Base-by-base conservation (phyloP, 805 yeast genomes). In the Pichia rugopelliculosa region DNA sequence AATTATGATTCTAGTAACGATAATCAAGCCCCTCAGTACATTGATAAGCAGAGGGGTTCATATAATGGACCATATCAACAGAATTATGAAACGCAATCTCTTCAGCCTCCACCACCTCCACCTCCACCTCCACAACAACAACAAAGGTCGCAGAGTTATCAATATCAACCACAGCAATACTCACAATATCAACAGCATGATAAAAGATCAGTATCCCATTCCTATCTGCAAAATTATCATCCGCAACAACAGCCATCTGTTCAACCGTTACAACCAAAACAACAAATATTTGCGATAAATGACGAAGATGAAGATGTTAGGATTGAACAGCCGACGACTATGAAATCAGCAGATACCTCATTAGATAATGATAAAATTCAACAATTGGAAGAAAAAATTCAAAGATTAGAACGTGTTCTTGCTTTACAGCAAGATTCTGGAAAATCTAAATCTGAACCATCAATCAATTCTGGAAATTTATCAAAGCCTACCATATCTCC, bases 331-430 rank as follows among this genome's bases (percentile, higher is more conserved):
- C 4, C n/a, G 18, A 4, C 25, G 5, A 21, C 20, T 21, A 13
- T 36, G 7, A 30, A 15, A 30, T 25, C 27, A 23, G 36, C 36
- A 15, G 22, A 15, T 22, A 12, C 20, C 24, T 15, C 13, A 22
- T 9, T 25, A 20, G 33, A 41, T 23, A 20, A 26, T 30, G 55
- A 55, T 7, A 52, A 64, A 42, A 62, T 64, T 33, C 56, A 55
- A 42, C 49, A 47, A n/a, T 49, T 64, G n/a, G 68, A 64, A 39
- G 67, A 61, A 22, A 64, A 64, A 44, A 60, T 64, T 20, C 60
- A 60, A 36, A 54, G 55, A 27, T 51, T 64, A 27, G 68, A 64
- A 44, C 54, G 53, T 36, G 56, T 59, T 40, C 50, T 64, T 30
- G 57, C 60, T 9, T 27, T 54, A 36, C 59, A 57, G 41, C 61